These are phyloP conservation scores for Rosellinia necatrix DNA, from an alignment of 2,329 filamentous ascomycete genomes.

Conservation along the genomic window DNA sequence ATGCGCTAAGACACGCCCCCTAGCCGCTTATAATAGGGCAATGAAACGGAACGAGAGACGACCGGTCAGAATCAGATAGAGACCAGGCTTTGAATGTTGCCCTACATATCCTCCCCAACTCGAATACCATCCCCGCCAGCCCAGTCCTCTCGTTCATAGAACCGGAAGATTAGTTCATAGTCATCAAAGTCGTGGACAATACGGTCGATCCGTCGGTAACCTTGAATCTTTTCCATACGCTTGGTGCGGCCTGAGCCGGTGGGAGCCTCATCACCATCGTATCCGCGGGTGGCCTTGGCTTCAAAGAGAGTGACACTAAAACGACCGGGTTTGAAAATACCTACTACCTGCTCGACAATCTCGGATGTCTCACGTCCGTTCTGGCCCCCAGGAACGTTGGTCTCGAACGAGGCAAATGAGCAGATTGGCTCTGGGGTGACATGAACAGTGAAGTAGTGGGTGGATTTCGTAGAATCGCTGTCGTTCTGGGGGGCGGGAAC, in stretches of 20 bases:
- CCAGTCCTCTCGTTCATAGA: constrained; percentile 91
- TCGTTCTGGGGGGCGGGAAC: constrained; percentile 71
- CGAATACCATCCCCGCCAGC: constrained; percentile 56
- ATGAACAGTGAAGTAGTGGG: constrained; percentile 97
- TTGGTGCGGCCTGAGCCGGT: constrained; percentile 46
- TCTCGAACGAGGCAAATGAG: constrained; percentile 98
- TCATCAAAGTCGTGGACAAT: constrained; percentile 98
- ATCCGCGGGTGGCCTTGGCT: constrained; percentile 65
- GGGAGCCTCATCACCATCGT: constrained; percentile 46
- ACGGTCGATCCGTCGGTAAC: constrained; percentile 87
- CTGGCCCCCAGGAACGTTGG: constrained; percentile 90
- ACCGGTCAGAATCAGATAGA: constrained; percentile 8
- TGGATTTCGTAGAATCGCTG: constrained; percentile 55
- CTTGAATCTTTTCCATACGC: constrained; percentile 76
- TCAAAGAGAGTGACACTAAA: constrained; percentile 98
- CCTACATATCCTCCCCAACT: constrained; percentile 56
- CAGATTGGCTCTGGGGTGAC: constrained; percentile 97
- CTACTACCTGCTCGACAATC: constrained; percentile 89
- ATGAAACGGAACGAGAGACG: constrained; percentile 18
- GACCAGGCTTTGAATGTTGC: constrained; percentile 5
- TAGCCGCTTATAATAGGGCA: background rate
- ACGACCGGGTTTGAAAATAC: constrained; percentile 95
- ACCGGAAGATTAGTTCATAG: constrained; percentile 94
- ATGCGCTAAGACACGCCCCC: background rate
- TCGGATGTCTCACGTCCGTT: constrained; percentile 86